Base-by-base conservation (phyloP, 1,139 yeast species). In the Pichia sp. region DNA sequence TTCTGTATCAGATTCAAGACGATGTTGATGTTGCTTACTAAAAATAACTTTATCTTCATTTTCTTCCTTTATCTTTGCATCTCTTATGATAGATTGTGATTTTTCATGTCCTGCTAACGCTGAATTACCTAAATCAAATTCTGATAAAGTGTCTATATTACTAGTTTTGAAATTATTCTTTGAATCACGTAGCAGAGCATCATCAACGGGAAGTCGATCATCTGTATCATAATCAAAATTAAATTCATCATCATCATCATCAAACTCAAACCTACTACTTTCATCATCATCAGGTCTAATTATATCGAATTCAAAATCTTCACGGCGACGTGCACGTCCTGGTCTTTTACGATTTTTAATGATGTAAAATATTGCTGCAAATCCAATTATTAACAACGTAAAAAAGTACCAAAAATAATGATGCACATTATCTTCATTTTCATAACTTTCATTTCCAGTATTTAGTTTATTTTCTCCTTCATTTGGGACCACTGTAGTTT, bases 281-380 rank as follows among this genome's bases (percentile, higher is more conserved):
- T 76, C 75, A 47, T 85, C 91, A 61, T 80, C 85, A 18, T 57
- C 58, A 1, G 86, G 86, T 19, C 82, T 83, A 49, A 86, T 85
- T 46, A 86, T 84, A 66, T 86, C 95, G 66, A 86, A 86, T 66
- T 86, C 95, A 63, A 80, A 85, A 56, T 84, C 86, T 53, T 83
- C 87, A 56, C 86, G 79, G 69, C 89, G 77, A 69, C 90, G 77
- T 62, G 85, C 77, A 22, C 68, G 56, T 9, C 68, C 68, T 51
- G 79, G 71, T 52, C 77, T 74, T 53, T 81, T 73, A 59, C 79
- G 76, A 57, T 56, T 75, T 9, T 49, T 50, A 54, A 76, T 71
- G 73, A 81, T 79, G 53, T 60, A 62, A 56, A 84, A 73, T 13
- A 80, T 62, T 31, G 82, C 62, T 5, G 79, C 64, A 58, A 83